A percentile compares a stretch with the other conserved stretches of the same genome.
Conservation (phyloP, 768 basidiomycete species). For the Lactarius hatsudake region DNA sequence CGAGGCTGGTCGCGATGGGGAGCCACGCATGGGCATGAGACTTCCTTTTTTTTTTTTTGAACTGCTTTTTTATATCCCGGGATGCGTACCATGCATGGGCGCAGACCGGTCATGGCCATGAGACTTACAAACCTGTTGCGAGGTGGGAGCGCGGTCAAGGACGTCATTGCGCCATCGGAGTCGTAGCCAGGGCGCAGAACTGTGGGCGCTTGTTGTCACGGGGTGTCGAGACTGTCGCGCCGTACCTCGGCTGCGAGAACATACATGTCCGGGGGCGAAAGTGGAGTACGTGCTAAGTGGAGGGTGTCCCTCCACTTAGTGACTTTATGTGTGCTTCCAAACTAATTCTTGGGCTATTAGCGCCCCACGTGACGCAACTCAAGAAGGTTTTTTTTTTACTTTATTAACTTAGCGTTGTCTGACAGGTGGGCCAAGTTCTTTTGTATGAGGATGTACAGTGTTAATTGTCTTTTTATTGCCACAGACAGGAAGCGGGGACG, state of each 20-base stretch:
- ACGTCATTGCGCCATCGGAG: neutral
- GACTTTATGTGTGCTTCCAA: neutral
- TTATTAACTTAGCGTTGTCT: no score
- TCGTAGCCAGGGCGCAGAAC: neutral
- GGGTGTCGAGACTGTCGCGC: conserved; percentile 15
- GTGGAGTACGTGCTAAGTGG: neutral
- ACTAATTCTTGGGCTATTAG: no score
- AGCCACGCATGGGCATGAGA: no score
- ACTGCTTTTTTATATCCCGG: no score
- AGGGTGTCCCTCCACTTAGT: neutral
- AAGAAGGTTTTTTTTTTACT: neutral
- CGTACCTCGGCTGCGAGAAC: conserved; percentile 8
- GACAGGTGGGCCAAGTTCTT: no score
- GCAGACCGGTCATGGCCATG: no score
- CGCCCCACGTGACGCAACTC: neutral
- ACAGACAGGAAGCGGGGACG: neutral
- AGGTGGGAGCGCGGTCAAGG: conserved; percentile 1
- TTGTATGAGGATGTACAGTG: no score
- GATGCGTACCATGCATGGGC: no score
- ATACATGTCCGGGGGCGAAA: conserved; percentile 14
- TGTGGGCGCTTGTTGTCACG: conserved; percentile 1
- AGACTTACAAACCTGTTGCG: no score
- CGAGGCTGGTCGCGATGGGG: no score
- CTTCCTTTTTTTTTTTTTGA: no score
- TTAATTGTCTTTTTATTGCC: neutral